phyloP scores from a whole-genome alignment of 768 basidiomycete species.

The Phaeolepiota aurea region DNA sequence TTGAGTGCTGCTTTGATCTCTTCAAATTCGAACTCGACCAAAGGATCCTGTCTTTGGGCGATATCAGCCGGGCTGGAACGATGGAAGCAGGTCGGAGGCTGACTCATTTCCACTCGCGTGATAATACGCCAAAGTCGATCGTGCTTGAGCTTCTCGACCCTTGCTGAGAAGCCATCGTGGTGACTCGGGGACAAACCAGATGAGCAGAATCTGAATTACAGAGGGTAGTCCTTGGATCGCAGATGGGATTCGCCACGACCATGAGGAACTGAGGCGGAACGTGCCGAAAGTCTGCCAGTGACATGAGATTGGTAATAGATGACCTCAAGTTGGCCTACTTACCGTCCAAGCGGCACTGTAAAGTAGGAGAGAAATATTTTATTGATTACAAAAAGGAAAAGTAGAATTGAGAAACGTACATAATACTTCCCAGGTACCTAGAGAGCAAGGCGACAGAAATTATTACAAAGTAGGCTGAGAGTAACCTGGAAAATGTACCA shows the following conservation, averaged over 20 bases:
- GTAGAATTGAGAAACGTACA: conserved; percentile 27
- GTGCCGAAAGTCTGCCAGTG: conserved; percentile 56
- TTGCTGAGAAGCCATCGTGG: conserved; percentile 68
- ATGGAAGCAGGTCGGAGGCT: conserved; percentile 4
- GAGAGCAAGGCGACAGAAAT: not conserved
- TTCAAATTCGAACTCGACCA: conserved; percentile 52
- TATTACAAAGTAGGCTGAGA: not conserved
- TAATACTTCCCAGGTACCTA: conserved; percentile 55
- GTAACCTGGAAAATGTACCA: conserved; percentile 28
- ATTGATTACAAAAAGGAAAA: not conserved
- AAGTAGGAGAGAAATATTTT: not conserved
- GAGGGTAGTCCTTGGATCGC: conserved; percentile 56
- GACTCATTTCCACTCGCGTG: conserved; percentile 43
- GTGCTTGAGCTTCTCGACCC: conserved; percentile 44
- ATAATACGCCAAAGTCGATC: conserved; percentile 41
- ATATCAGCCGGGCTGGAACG: not conserved
- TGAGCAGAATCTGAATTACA: conserved; percentile 45
- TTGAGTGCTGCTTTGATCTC: conserved; percentile 56
- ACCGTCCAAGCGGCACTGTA: conserved; percentile 55
- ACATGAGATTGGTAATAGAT: not conserved
- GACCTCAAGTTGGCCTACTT: conserved; percentile 2
- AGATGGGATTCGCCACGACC: conserved; percentile 71
- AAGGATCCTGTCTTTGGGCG: conserved; percentile 35
- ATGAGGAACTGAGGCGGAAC: conserved; percentile 46
- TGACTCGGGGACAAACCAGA: conserved; percentile 63